Percentiles rank a stretch among this genome's conserved stretches.
phyloP scores from a whole-genome alignment of 2,329 filamentous ascomycete species.

The Chrysoporthe puriensis region DNA sequence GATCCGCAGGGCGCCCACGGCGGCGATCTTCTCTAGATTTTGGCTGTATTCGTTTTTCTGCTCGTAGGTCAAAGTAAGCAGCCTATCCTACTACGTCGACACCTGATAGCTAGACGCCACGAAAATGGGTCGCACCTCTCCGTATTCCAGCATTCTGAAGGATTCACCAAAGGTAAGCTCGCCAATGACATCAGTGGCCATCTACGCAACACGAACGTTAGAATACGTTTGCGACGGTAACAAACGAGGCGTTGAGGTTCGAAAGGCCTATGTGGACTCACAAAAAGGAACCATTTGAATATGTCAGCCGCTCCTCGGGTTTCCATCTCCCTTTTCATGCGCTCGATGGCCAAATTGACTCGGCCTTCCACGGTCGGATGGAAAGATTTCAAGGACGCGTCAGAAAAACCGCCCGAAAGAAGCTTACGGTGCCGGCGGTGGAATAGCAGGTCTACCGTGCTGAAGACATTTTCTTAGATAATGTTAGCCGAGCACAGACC shows the following conservation, averaged over 20 bases:
- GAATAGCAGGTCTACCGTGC: slow-evolving; percentile 42
- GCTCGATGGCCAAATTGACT: slow-evolving; percentile 44
- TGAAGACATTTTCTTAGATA: slow-evolving; percentile 41
- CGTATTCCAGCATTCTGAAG: slow-evolving; percentile 54
- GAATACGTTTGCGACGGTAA: neutral
- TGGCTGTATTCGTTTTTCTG: slow-evolving; percentile 47
- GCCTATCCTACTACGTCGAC: neutral
- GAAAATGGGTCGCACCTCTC: slow-evolving; percentile 43
- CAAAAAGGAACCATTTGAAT: slow-evolving; percentile 57
- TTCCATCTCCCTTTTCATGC: slow-evolving; percentile 49
- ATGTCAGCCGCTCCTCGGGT: slow-evolving; percentile 46
- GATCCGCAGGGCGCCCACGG: slow-evolving; percentile 32
- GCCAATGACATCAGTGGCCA: slow-evolving; percentile 57
- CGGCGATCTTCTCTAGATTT: slow-evolving; percentile 40
- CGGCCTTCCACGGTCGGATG: slow-evolving; percentile 41
- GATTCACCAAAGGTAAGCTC: slow-evolving; percentile 60
- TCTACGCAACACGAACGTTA: slow-evolving; percentile 22
- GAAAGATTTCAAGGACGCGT: slow-evolving; percentile 39
- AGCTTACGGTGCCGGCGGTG: slow-evolving; percentile 47
- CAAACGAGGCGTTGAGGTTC: neutral
- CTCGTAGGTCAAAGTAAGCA: neutral
- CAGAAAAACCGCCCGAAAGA: slow-evolving; percentile 45
- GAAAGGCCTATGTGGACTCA: slow-evolving; percentile 38
- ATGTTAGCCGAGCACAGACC: neutral
- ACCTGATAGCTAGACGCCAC: neutral